These are phyloP conservation scores for Baeospora myosura DNA, from an alignment of 1,284 basidiomycete species.

Conservation along the genomic window DNA sequence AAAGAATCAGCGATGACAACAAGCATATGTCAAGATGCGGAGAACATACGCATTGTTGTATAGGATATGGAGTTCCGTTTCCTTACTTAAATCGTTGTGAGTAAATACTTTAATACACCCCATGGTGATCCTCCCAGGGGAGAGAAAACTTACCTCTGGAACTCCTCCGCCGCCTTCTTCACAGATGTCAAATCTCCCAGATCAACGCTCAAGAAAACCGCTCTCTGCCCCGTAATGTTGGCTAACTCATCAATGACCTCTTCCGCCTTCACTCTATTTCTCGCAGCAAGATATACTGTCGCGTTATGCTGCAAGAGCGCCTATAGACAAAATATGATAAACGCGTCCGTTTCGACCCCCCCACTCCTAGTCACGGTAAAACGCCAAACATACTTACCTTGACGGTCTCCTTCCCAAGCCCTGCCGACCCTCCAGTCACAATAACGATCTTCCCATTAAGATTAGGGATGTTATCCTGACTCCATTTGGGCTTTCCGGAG, in stretches of 20 bases:
- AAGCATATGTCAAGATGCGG: background rate
- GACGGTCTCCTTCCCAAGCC: constrained; percentile 8
- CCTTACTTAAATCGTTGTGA: constrained; percentile 26
- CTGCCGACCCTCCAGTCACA: constrained; percentile 7
- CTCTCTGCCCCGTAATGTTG: constrained; percentile 27
- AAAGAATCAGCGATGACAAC: background rate
- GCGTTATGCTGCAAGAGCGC: constrained; percentile 33
- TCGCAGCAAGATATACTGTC: constrained; percentile 47
- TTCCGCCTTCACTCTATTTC: constrained; percentile 31
- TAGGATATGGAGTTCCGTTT: constrained; percentile 32
- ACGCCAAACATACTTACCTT: constrained; percentile 1
- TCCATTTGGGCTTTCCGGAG: background rate
- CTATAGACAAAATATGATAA: background rate
- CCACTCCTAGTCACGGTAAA: background rate
- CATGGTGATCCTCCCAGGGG: background rate
- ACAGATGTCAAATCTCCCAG: constrained; percentile 45
- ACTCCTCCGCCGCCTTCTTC: constrained; percentile 38
- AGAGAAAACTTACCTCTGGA: constrained; percentile 23
- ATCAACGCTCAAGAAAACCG: constrained; percentile 46
- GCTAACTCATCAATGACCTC: constrained; percentile 37
- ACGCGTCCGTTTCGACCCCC: too few relatives aligned
- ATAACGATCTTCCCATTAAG: constrained; percentile 7
- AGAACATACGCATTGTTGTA: constrained; percentile 39
- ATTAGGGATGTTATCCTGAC: constrained; percentile 4
- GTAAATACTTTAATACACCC: too few relatives aligned